Evolutionary conservation across 2,329 filamentous ascomycete species (phyloP).

Genomic region (Cladosporium halotolerans): DNA sequence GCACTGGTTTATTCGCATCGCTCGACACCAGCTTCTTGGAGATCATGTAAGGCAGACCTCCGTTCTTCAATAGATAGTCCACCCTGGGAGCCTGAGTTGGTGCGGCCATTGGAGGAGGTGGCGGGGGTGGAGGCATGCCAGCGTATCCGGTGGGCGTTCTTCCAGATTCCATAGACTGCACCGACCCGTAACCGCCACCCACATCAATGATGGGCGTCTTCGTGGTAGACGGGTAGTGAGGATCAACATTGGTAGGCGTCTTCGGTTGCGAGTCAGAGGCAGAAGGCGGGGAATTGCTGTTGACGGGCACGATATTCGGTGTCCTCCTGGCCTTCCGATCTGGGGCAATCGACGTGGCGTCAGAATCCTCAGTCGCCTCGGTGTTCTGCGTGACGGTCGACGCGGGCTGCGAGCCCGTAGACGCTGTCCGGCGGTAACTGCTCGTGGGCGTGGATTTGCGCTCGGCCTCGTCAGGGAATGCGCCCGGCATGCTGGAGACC

Average conservation of each 20-base stretch:
- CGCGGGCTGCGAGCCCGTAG: conserved; percentile 30
- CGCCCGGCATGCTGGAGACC: conserved; percentile 34
- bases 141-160: conserved; percentile 7
- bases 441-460: conserved; percentile 34
- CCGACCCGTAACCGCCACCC: conserved; percentile 22
- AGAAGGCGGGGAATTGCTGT: conserved; percentile 36
- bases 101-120: conserved; percentile 61
- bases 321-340: conserved; percentile 29
- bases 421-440: conserved; percentile 28
- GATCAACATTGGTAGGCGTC: conserved; percentile 38
- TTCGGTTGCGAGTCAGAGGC: conserved; percentile 40
- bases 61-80: conserved; percentile 86
- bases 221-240: conserved; percentile 31
- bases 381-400: conserved; percentile 37
- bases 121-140: conserved; percentile 62
- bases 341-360: conserved; percentile 40
- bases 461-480: conserved; percentile 30
- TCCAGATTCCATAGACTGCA: conserved; percentile 11
- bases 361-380: conserved; percentile 36
- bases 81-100: conserved; percentile 70
- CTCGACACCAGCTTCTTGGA: conserved; percentile 67
- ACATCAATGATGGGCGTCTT: conserved; percentile 38
- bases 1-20: conserved; percentile 48
- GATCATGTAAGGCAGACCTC: conserved; percentile 66
- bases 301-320: conserved; percentile 30